Conservation (phyloP, 345 rosid species). For the Zanthoxylum bungeanum region DNA sequence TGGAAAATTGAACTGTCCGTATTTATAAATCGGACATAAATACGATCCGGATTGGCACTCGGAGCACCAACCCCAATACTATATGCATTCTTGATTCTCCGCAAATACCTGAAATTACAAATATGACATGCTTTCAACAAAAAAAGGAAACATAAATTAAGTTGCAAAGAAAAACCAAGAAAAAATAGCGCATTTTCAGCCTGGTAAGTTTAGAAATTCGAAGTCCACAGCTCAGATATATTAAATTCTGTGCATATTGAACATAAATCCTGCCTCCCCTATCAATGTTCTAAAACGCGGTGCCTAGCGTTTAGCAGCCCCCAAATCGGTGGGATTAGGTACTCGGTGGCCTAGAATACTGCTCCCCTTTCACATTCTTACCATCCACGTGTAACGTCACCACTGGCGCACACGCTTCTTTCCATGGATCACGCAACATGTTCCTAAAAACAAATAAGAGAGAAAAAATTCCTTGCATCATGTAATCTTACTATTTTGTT, state of each 20-base stretch:
- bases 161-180: no score
- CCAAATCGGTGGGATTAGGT: no score
- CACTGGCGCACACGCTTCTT: slow-evolving; percentile 79
- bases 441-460: slow-evolving; percentile 37
- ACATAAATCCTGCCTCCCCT: slow-evolving; percentile 97
- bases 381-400: slow-evolving; percentile 80
- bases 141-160: slow-evolving; percentile 1
- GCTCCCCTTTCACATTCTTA: slow-evolving; percentile 84
- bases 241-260: slow-evolving; percentile 94
- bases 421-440: slow-evolving; percentile 97
- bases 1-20: no score
- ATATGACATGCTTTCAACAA: slow-evolving; percentile 1
- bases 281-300: no score
- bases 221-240: slow-evolving; percentile 84
- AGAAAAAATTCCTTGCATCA: neutral
- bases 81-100: slow-evolving; percentile 98
- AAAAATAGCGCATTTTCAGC: slow-evolving; percentile 44
- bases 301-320: no score
- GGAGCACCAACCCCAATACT: no score
- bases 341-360: no score
- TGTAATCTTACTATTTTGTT: neutral
- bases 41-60: no score
- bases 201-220: slow-evolving; percentile 92
- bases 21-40: no score
- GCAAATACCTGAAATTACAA: slow-evolving; percentile 72